These are phyloP conservation scores for Extremus antarcticus DNA, from an alignment of 495 filamentous ascomycete species.

Conservation along the genomic window DNA sequence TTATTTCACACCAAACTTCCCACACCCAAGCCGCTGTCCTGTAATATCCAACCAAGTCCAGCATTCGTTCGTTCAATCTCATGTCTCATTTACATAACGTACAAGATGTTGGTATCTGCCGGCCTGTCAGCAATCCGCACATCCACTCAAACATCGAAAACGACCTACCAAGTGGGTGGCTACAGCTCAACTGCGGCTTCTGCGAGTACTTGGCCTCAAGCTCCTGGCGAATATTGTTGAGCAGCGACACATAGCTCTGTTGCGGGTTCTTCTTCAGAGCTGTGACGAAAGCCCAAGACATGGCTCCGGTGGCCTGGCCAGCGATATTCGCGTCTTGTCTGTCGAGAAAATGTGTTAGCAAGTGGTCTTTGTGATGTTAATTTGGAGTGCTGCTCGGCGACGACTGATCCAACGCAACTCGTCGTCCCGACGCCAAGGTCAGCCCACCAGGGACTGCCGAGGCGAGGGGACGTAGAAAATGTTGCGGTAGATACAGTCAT, in stretches of 20 bases:
- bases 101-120: constrained; percentile 27
- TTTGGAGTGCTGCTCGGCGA: background rate
- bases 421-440: constrained; percentile 41
- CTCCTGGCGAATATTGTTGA: constrained; percentile 93
- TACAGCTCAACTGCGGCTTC: constrained; percentile 94
- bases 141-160: background rate
- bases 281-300: constrained; percentile 95
- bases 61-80: background rate
- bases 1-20: no score
- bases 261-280: constrained; percentile 94
- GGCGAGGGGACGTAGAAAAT: constrained; percentile 9
- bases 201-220: constrained; percentile 80
- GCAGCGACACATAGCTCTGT: constrained; percentile 90
- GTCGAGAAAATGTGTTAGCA: constrained; percentile 16
- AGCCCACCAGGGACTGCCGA: constrained; percentile 7
- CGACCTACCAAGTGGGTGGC: constrained; percentile 78
- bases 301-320: constrained; percentile 87
- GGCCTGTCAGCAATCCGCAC: background rate
- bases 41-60: no score
- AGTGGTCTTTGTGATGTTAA: background rate
- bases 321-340: constrained; percentile 54
- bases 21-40: no score
- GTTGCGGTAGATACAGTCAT: constrained; percentile 6
- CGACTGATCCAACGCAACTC: constrained; percentile 42
- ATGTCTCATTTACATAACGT: constrained; percentile 23